Conservation (phyloP, 106 monocot genomes). For the Chionographis japonica region DNA sequence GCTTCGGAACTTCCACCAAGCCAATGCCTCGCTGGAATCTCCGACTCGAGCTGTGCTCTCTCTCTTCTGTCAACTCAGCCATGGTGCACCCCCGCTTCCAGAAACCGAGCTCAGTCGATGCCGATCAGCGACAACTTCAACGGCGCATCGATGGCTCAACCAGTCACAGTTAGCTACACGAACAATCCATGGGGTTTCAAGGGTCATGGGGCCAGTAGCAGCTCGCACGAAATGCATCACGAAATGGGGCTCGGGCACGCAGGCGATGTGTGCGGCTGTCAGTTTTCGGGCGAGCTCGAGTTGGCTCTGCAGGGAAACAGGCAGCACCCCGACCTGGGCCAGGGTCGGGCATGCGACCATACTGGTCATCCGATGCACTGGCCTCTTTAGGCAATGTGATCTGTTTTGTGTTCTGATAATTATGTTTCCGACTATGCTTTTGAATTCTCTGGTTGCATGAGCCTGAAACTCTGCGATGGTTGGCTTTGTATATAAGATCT, state of each 20-base stretch:
- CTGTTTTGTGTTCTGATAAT: background rate
- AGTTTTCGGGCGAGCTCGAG: constrained; percentile 83
- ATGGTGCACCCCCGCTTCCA: constrained; percentile 27
- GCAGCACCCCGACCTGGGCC: constrained; percentile 22
- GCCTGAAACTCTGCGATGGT: too few relatives aligned
- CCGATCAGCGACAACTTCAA: constrained; percentile 8
- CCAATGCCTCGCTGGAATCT: constrained; percentile 40
- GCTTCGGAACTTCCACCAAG: constrained; percentile 23
- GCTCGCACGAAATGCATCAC: constrained; percentile 25
- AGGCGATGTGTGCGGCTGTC: constrained; percentile 12
- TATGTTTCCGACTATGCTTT: background rate
- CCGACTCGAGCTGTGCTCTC: constrained; percentile 96
- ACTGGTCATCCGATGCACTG: constrained; percentile 40
- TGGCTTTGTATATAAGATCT: too few relatives aligned
- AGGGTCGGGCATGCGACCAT: constrained; percentile 23
- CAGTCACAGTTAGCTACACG: constrained; percentile 13
- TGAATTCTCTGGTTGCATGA: background rate
- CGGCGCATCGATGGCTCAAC: constrained; percentile 21
- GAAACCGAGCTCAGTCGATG: constrained; percentile 20
- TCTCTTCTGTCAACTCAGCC: constrained; percentile 99
- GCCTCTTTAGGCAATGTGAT: constrained; percentile 36
- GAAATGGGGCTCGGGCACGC: constrained; percentile 27
- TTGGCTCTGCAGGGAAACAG: constrained; percentile 68
- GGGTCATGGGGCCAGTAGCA: constrained; percentile 26
- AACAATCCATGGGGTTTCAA: constrained; percentile 32